Percentiles rank a stretch among this genome's conserved stretches.
phyloP scores from a whole-genome alignment of 169 alveolate genomes.

The Theileria equi region DNA sequence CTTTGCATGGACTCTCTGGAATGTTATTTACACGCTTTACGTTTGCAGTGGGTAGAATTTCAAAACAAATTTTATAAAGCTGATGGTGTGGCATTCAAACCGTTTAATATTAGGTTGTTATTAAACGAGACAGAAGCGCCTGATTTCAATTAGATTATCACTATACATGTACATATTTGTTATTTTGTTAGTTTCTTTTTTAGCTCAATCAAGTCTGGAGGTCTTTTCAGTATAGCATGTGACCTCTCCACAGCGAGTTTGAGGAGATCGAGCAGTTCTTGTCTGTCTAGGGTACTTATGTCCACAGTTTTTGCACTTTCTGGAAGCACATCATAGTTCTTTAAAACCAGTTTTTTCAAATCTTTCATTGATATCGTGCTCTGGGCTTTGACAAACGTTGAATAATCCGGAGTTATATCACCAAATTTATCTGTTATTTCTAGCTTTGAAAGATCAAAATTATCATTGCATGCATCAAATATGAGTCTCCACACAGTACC shows the following conservation, averaged over 20 bases:
- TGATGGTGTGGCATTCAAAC: slow-evolving; percentile 92
- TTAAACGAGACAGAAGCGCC: slow-evolving; percentile 25
- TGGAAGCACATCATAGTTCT: slow-evolving; percentile 55
- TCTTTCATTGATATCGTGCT: slow-evolving; percentile 43
- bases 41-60: slow-evolving; percentile 99
- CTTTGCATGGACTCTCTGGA: slow-evolving; percentile 98
- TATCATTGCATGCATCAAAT: slow-evolving; percentile 54
- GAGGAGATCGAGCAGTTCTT: slow-evolving; percentile 50
- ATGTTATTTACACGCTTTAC: slow-evolving; percentile 97
- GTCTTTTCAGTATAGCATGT: slow-evolving; percentile 36
- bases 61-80: slow-evolving; percentile 98
- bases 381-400: slow-evolving; percentile 40
- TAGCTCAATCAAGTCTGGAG: slow-evolving; percentile 48
- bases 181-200: slow-evolving; percentile 34
- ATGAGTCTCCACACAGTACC: slow-evolving; percentile 60
- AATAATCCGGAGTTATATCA: slow-evolving; percentile 36
- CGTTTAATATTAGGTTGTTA: slow-evolving; percentile 73
- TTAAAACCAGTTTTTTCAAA: slow-evolving; percentile 34
- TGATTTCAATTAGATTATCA: slow-evolving; percentile 7
- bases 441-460: slow-evolving; percentile 27
- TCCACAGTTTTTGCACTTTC: slow-evolving; percentile 53
- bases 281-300: slow-evolving; percentile 41
- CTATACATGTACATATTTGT: background rate
- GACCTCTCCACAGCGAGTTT: slow-evolving; percentile 50
- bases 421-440: slow-evolving; percentile 35